Evolutionary conservation across 2,329 filamentous ascomycete species (phyloP), one percentile per base, ranked within the genome.

Genomic region (Fusarium setosum): DNA sequence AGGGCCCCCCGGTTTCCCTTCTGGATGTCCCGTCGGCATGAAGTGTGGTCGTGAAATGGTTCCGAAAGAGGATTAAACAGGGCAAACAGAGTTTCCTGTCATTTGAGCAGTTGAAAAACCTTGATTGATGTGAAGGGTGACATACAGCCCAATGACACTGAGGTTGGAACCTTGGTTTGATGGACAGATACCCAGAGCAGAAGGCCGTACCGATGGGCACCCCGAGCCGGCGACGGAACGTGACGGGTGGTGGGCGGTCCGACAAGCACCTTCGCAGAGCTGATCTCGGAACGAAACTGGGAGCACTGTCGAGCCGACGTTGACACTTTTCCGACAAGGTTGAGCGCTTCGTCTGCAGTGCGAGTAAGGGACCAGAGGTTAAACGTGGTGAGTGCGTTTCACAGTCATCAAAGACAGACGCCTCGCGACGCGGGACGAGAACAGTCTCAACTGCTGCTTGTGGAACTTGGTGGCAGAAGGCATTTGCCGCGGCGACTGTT

Each of bases 321-420:
- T 3, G 26, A 7, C 15, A 34, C 32, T 7, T 5, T 15, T n/a
- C 32, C 32, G 13, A 13, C 26, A 29, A 32, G 6, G 18, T 21
- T 21, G 20, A 48, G 29, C 23, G 44, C 44, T 48, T 29, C 12
- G 13, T 21, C 31, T 17, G 15, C 18, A 20, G 23, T 53, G 29
- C 50, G 38, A 44, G 38, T 44, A 53, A 53, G 38, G 26, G 8
- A 24, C 9, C 24, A 40, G 23, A 45, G n/a, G 6, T 17, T 5
- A 18, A 31, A 37, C 8, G 31, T 15, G 13, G 15, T 45, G 23
- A n/a, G 52, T 34, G 45, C 18, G 40, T 47, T 52, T 58, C 31
- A 42, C 35, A 18, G 21, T 45, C 21, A 52, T 51, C 54, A 68
- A 68, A 68, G 48, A 67, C 56, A 67, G 32, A 65, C 64, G 64